Percentiles rank a stretch among this genome's conserved stretches.
phyloP scores from a whole-genome alignment of 768 basidiomycete genomes.

The Trametes cubensis region DNA sequence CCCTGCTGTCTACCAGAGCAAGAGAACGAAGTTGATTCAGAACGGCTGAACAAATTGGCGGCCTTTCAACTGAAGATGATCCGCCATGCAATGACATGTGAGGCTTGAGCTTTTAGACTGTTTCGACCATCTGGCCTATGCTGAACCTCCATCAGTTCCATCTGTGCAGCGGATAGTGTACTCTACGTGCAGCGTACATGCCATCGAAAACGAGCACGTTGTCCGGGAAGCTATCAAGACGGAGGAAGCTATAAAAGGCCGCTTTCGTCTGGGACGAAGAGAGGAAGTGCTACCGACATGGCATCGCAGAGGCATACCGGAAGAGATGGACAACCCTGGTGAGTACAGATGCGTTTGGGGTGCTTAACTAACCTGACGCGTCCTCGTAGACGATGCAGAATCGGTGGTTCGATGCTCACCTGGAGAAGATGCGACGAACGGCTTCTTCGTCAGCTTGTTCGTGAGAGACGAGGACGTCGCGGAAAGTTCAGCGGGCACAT shows the following conservation, averaged over 20 bases:
- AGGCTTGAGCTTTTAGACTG: slow-evolving; percentile 43
- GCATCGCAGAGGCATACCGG: slow-evolving; percentile 75
- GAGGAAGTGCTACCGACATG: slow-evolving; percentile 76
- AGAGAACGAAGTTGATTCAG: slow-evolving; percentile 60
- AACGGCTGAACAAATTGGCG: slow-evolving; percentile 81
- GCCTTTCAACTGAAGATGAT: slow-evolving; percentile 91
- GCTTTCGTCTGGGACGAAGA: slow-evolving; percentile 71
- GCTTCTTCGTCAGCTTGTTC: slow-evolving; percentile 98
- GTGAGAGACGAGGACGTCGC: slow-evolving; percentile 35
- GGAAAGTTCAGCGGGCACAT: neutral
- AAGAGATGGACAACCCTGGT: slow-evolving; percentile 64
- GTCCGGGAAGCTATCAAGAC: slow-evolving; percentile 73
- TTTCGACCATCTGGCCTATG: neutral
- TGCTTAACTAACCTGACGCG: neutral
- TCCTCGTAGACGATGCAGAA: slow-evolving; percentile 51
- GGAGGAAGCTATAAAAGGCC: slow-evolving; percentile 60
- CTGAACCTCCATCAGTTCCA: slow-evolving; percentile 55
- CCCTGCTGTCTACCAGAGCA: slow-evolving; percentile 41
- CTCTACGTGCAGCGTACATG: slow-evolving; percentile 95
- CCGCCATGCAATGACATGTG: slow-evolving; percentile 94
- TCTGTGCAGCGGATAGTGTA: slow-evolving; percentile 83
- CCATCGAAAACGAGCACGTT: slow-evolving; percentile 91
- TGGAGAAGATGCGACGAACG: slow-evolving; percentile 87
- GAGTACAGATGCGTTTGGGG: slow-evolving; percentile 18
- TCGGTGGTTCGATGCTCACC: slow-evolving; percentile 75